phyloP scores from a whole-genome alignment of 371 early-diverging fungal species.

The Mortierella sp. region DNA sequence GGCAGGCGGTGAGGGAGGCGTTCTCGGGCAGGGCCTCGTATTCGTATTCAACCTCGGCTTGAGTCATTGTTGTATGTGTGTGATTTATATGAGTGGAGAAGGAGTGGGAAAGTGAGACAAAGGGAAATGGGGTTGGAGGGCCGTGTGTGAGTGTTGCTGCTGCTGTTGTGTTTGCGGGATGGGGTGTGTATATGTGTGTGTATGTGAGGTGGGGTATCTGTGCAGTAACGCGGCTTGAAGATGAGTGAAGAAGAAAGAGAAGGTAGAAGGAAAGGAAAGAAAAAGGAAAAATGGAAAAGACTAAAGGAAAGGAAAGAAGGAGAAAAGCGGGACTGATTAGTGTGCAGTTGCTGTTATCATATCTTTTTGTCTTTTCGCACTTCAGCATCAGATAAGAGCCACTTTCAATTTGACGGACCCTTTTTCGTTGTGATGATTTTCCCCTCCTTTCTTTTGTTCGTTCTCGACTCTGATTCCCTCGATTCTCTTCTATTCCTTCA shows the following conservation, averaged over 20 bases:
- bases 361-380: background rate
- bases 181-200: background rate
- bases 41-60: conserved; percentile 61
- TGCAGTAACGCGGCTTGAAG: background rate
- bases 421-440: too few species aligned
- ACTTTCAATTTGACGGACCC: conserved; percentile 2
- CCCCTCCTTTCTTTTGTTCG: background rate
- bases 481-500: background rate
- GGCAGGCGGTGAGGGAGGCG: conserved; percentile 78
- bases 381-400: conserved; percentile 4
- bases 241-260: background rate
- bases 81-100: background rate
- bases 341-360: conserved; percentile 4
- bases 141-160: background rate
- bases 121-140: background rate
- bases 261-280: background rate
- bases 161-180: background rate
- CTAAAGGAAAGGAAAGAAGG: background rate
- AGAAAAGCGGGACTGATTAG: background rate
- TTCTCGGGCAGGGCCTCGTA: conserved; percentile 91
- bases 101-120: background rate
- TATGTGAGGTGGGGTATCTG: background rate
- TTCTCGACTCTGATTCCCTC: background rate
- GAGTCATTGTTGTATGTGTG: conserved; percentile 25
- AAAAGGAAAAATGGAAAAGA: conserved; percentile 4